Conservation (phyloP, 768 basidiomycete genomes). For the Agrocybe pediades region DNA sequence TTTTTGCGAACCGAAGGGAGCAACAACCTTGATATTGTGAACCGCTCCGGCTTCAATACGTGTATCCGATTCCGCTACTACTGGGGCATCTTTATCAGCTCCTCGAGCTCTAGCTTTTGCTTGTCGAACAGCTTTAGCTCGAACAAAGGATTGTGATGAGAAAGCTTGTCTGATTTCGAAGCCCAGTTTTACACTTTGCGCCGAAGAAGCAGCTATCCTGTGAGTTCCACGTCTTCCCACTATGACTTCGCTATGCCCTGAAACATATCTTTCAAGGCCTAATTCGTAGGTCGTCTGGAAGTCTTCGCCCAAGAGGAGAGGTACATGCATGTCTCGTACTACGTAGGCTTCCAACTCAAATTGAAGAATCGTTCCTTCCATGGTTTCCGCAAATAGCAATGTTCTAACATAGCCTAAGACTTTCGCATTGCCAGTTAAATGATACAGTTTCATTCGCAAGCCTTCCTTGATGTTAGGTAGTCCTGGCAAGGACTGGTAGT, state of each 20-base stretch:
- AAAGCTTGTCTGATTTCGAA: constrained; percentile 17
- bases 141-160: constrained; percentile 2
- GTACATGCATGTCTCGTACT: constrained; percentile 21
- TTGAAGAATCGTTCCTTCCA: constrained; percentile 1
- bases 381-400: constrained; percentile 3
- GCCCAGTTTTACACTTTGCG: constrained; percentile 14
- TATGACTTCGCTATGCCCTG: constrained; percentile 10
- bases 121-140: background rate
- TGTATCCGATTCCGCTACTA: too few relatives aligned
- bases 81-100: too few relatives aligned
- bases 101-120: constrained; percentile 7
- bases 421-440: constrained; percentile 11
- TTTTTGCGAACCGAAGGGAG: too few relatives aligned
- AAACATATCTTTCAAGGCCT: constrained; percentile 1
- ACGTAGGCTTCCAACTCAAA: constrained; percentile 27
- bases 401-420: constrained; percentile 10
- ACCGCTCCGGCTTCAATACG: too few relatives aligned
- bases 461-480: constrained; percentile 16
- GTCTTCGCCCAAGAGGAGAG: constrained; percentile 14
- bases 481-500: constrained; percentile 3
- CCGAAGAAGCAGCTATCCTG: constrained; percentile 7
- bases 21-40: too few relatives aligned
- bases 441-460: too few relatives aligned
- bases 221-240: background rate
- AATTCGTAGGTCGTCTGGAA: constrained; percentile 14